These are phyloP conservation scores for Trametes cingulata DNA, from an alignment of 768 basidiomycete species.

Conservation along the genomic window DNA sequence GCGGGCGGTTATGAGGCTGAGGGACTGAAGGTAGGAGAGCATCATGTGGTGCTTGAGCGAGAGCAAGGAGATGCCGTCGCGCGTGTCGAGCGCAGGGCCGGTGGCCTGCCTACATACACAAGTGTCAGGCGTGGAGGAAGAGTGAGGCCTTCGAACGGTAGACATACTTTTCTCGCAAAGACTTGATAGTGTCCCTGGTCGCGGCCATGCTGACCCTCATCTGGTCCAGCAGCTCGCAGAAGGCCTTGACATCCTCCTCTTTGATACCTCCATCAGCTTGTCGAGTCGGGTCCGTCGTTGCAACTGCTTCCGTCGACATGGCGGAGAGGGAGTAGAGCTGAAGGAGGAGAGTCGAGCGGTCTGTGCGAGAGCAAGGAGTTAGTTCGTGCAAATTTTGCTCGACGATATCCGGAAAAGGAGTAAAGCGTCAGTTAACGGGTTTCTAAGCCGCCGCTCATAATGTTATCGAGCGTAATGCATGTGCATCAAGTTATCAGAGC, in stretches of 20 bases:
- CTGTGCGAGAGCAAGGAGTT: neutral
- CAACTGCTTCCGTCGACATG: neutral
- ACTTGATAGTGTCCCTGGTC: slow-evolving; percentile 55
- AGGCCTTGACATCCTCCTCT: slow-evolving; percentile 16
- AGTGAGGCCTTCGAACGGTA: neutral
- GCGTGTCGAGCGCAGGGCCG: slow-evolving; percentile 48
- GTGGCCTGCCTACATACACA: slow-evolving; percentile 27
- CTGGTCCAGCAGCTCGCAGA: slow-evolving; percentile 42
- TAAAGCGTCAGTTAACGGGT: slow-evolving; percentile 55
- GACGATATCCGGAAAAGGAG: neutral
- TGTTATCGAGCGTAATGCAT: slow-evolving; percentile 50
- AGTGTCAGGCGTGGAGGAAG: neutral
- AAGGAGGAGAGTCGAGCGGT: neutral
- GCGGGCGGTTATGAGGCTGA: slow-evolving; percentile 72
- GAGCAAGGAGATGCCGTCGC: slow-evolving; percentile 87
- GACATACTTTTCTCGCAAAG: slow-evolving; percentile 56
- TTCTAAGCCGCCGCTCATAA: slow-evolving; percentile 60
- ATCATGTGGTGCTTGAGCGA: slow-evolving; percentile 85
- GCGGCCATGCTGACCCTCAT: slow-evolving; percentile 67
- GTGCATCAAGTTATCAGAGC: slow-evolving; percentile 60
- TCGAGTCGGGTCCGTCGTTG: neutral
- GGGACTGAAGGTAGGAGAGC: slow-evolving; percentile 82
- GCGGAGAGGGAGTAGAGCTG: neutral
- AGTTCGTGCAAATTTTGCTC: slow-evolving; percentile 2
- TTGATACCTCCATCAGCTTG: neutral